A percentile compares a stretch with the other conserved stretches of the same genome.
Conservation (phyloP, 2,329 filamentous ascomycete species). For the Ceratocystis albifundus region DNA sequence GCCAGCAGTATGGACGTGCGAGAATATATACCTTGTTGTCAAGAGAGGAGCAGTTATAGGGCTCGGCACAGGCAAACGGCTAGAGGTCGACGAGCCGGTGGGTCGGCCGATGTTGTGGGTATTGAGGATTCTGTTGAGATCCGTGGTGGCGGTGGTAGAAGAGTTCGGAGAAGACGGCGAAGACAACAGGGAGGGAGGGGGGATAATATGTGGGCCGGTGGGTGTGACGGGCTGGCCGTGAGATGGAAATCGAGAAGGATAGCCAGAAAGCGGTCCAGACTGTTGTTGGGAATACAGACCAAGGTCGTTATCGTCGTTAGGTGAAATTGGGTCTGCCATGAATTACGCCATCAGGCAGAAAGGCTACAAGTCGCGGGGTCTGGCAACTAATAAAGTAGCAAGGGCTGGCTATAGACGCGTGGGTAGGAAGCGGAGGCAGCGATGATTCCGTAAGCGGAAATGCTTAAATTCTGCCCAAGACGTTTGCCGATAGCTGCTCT, state of each 20-base stretch:
- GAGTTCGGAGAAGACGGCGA: not conserved
- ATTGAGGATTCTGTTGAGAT: not conserved
- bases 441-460: too few relatives aligned
- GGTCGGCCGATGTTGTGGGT: not conserved
- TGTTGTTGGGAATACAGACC: constrained; percentile 16
- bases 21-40: not conserved
- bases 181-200: not conserved
- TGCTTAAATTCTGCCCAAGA: too few relatives aligned
- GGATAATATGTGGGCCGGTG: not conserved
- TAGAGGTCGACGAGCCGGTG: not conserved
- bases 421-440: too few relatives aligned
- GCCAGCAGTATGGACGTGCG: not conserved
- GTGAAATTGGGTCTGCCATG: constrained; percentile 53
- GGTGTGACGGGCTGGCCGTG: not conserved
- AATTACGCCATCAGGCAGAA: constrained; percentile 53
- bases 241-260: constrained; percentile 1
- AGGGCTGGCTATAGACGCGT: not conserved
- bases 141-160: not conserved
- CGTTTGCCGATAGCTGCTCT: too few relatives aligned
- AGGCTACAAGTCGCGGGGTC: constrained; percentile 26
- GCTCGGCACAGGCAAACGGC: not conserved
- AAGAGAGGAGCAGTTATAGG: not conserved
- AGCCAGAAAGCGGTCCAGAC: not conserved
- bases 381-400: not conserved
- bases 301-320: constrained; percentile 22